Base-by-base conservation (phyloP, 768 basidiomycete species). In the Xerocomus brunneocitrinus region DNA sequence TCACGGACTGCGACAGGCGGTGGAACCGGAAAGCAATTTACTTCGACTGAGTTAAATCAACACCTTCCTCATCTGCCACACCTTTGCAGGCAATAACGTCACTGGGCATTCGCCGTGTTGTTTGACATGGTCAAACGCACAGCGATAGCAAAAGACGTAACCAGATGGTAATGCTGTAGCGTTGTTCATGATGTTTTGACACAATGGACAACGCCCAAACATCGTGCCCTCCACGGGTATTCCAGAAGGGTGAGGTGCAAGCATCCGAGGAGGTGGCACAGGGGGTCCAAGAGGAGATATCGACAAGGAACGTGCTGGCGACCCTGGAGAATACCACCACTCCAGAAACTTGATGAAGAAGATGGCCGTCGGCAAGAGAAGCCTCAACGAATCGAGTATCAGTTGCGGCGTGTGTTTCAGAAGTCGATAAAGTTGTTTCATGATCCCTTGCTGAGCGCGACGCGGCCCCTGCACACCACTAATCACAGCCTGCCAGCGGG, bases 281-380 rank as follows among this genome's bases (percentile, higher is more conserved):
- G 81, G 76, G 28, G 85, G 89, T 7, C 84, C 88, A 48, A 80
- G 78, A 30, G 72, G 74, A 10, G 82, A 83, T 31, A 76, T 76
- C 8, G 82, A 78, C 49, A 90, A 71, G n/a, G 82, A 82, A 38
- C 84, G 82, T 16, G 89, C 90, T 4, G 89, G 94, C 10, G 91
- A 97, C 41, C 80, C 80, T 22, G 97, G 94, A 4, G 93, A 95
- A 66, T 98, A 98, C 94, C 95, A 99, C 94, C 97, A 99, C 71
- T 98, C 94, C 43, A 97, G 76, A 71, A 98, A 95, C 70, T 94
- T 95, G 75, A 99, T 77, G 67, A 91, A 89, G 71, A 99, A 95
- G 54, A 99, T 93, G 39, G 88, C 87, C 19, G 86, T 89, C 14
- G 91, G 95, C 32, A 94, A 79, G 43, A 91, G 76, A 44, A 90